phyloP scores from a whole-genome alignment of 768 basidiomycete genomes.

The Lactarius psammicola region DNA sequence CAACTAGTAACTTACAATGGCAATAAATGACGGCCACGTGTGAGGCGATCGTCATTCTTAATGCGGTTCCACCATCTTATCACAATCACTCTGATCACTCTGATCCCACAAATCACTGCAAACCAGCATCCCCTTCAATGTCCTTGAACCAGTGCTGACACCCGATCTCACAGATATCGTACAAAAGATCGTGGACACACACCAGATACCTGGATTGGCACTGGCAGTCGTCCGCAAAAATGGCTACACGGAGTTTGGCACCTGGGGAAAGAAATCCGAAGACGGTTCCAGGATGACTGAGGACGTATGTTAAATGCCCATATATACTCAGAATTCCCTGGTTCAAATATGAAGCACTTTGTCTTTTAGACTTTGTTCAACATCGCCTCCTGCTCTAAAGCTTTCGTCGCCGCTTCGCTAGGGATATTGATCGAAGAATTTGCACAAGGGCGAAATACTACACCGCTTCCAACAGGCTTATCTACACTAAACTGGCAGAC shows the following conservation, averaged over 20 bases:
- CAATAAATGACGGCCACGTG: too few species aligned
- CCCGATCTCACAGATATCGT: neutral
- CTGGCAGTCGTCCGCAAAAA: conserved; percentile 9
- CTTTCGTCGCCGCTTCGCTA: conserved; percentile 40
- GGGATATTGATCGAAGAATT: conserved; percentile 47
- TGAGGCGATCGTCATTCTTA: too few species aligned
- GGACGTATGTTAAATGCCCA: conserved; percentile 34
- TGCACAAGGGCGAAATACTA: conserved; percentile 36
- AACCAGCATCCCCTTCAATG: too few species aligned
- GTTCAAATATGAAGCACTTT: neutral
- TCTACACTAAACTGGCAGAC: conserved; percentile 40
- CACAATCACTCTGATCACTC: too few species aligned
- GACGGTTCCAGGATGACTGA: conserved; percentile 35
- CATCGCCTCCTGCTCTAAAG: conserved; percentile 41
- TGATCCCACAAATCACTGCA: too few species aligned
- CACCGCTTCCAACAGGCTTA: conserved; percentile 37
- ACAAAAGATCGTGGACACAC: neutral
- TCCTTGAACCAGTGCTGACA: neutral
- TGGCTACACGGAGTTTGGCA: conserved; percentile 34
- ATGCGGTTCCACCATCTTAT: too few species aligned
- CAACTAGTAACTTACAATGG: too few species aligned
- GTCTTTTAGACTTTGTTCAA: conserved; percentile 39
- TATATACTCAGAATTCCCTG: neutral
- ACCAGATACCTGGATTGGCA: conserved; percentile 11
- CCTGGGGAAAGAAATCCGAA: too few species aligned